Evolutionary conservation across 768 basidiomycete species (phyloP).

Genomic region (Omphalotus guepiniiformis): DNA sequence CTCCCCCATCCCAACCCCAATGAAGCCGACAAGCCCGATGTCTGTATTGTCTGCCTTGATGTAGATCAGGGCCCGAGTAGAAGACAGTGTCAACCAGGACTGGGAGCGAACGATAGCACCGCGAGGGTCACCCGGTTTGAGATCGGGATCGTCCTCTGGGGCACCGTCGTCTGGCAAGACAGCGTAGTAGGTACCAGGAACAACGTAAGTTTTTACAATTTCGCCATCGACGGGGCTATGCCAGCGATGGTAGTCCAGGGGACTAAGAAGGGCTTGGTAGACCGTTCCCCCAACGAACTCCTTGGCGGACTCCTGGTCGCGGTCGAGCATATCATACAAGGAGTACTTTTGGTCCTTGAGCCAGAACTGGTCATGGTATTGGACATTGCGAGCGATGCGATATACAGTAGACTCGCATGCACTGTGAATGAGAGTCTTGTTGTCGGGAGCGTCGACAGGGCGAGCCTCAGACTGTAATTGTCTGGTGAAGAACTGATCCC

Average conservation of each 20-base stretch:
- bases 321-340: conserved; percentile 38
- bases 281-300: conserved; percentile 39
- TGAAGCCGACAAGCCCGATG: conserved; percentile 36
- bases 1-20: conserved; percentile 47
- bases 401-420: conserved; percentile 42
- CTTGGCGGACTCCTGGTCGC: conserved; percentile 25
- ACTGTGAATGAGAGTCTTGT: conserved; percentile 30
- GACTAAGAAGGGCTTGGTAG: conserved; percentile 44
- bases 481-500: conserved; percentile 43
- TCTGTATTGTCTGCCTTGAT: conserved; percentile 34
- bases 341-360: conserved; percentile 48
- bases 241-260: conserved; percentile 49
- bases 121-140: not conserved
- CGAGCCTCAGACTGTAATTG: conserved; percentile 30
- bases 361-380: conserved; percentile 40
- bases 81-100: conserved; percentile 26
- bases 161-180: conserved; percentile 18
- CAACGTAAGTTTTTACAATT: conserved; percentile 25
- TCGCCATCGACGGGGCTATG: conserved; percentile 40
- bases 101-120: conserved; percentile 13
- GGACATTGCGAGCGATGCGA: conserved; percentile 27
- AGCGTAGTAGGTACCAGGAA: conserved; percentile 44
- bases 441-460: conserved; percentile 23
- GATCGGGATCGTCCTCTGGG: conserved; percentile 1
- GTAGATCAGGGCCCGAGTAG: conserved; percentile 40